These are phyloP conservation scores for Neocatenulostroma microsporum DNA, from an alignment of 2,329 filamentous ascomycete genomes.

Conservation along the genomic window DNA sequence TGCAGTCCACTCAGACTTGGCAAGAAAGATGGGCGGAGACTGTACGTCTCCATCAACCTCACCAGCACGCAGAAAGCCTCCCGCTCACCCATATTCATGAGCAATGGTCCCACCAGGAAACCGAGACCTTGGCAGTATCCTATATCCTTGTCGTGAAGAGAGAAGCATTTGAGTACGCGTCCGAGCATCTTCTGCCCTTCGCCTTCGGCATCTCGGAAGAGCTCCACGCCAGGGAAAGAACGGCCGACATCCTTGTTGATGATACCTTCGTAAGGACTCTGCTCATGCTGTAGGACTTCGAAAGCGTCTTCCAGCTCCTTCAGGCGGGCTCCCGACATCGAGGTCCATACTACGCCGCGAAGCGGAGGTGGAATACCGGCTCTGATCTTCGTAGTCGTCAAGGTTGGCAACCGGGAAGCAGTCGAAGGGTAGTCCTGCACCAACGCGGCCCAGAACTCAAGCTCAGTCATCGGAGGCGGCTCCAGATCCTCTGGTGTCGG, in stretches of 20 bases:
- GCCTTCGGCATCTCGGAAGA: slow-evolving; percentile 91
- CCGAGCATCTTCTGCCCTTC: slow-evolving; percentile 95
- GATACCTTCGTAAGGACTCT: slow-evolving; percentile 88
- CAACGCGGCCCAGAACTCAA: slow-evolving; percentile 93
- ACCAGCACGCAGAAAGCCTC: slow-evolving; percentile 96
- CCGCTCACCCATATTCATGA: slow-evolving; percentile 98
- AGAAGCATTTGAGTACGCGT: slow-evolving; percentile 89
- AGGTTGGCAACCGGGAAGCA: slow-evolving; percentile 76
- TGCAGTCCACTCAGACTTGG: slow-evolving; percentile 91
- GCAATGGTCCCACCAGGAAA: slow-evolving; percentile 86
- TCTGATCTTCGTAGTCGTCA: slow-evolving; percentile 91
- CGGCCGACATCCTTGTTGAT: slow-evolving; percentile 95
- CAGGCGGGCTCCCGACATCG: slow-evolving; percentile 83
- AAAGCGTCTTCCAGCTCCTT: slow-evolving; percentile 71
- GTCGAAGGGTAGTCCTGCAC: slow-evolving; percentile 94
- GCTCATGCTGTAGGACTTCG: slow-evolving; percentile 72
- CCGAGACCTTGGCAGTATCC: slow-evolving; percentile 97
- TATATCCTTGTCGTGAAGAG: slow-evolving; percentile 92
- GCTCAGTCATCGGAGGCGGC: slow-evolving; percentile 88
- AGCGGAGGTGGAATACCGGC: slow-evolving; percentile 85
- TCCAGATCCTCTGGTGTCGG: slow-evolving; percentile 26
- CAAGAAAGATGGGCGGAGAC: slow-evolving; percentile 84
- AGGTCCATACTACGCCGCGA: slow-evolving; percentile 92
- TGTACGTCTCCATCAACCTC: slow-evolving; percentile 93
- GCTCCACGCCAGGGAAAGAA: slow-evolving; percentile 93